Evolutionary conservation across 768 basidiomycete genomes (phyloP), one percentile per base, ranked within the genome.

Genomic region (Hericium coralloides): DNA sequence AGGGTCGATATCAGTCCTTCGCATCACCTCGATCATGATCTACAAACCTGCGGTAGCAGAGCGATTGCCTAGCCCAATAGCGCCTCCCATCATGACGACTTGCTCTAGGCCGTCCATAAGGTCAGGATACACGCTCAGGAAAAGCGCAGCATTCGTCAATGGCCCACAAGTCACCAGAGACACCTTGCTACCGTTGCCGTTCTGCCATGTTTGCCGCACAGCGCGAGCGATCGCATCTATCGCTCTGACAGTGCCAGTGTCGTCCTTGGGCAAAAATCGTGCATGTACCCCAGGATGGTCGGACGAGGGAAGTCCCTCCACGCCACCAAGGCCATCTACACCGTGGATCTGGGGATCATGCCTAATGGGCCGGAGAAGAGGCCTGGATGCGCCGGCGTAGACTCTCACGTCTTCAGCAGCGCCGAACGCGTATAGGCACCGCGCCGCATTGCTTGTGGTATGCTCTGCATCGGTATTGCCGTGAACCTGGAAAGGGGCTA

Each of bases 31-130:
- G 12, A 57, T 2, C 59, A 49, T 54, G 70, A 48, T 56, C n/a
- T n/a, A 54, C 60, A 15, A 15, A 83, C 84, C 83, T 64, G 89
- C 90, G 12, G 82, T 85, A 14, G 91, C 74, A 8, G 87, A 85
- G 36, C 85, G 75, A 65, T 94, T 95, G 0, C 92, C 92, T 22
- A 89, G 66, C 9, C 92, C 92, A 26, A 91, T 84, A 2, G 83
- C 91, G n/a, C 92, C 92, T 12, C 92, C 92, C 92, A 95, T 95
- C 64, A 92, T 87, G 7, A 90, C 85, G 59, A 90, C 78, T 58
- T 87, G 80, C 58, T 84, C 82, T 5, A 91, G 70, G 10, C 75
- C 83, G 2, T 72, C 72, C 18, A 80, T 59, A 3, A 84, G 70
- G 26, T 81, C 74, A 0, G 83, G 80, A 54, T 72, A 75, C 14